Conservation (phyloP, 805 yeast genomes). For the Kodamaea hsintzibuensis region DNA sequence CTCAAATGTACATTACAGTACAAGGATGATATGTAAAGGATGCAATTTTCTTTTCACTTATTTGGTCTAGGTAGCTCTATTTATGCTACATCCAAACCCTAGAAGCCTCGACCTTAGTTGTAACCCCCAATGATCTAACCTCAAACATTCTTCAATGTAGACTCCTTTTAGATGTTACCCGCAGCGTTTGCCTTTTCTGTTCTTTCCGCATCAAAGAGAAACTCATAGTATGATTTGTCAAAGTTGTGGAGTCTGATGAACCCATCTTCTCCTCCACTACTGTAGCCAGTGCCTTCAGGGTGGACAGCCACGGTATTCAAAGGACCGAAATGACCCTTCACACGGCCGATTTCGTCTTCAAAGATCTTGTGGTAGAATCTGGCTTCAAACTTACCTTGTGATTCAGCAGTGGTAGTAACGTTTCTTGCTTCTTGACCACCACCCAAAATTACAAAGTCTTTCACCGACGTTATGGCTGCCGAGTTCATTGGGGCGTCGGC, state of each 20-base stretch:
- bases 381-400: conserved; percentile 96
- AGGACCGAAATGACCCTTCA: conserved; percentile 99
- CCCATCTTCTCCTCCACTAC: conserved; percentile 99
- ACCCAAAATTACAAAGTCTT: conserved; percentile 89
- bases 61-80: background rate
- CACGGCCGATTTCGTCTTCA: conserved; percentile 94
- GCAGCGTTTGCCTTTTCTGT: conserved; percentile 53
- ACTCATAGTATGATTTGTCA: conserved; percentile 90
- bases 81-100: background rate
- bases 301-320: conserved; percentile 90
- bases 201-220: conserved; percentile 81
- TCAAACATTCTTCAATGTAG: background rate
- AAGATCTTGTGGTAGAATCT: conserved; percentile 93
- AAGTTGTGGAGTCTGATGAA: conserved; percentile 90
- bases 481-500: conserved; percentile 95
- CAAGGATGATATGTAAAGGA: background rate
- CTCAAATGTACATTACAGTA: background rate
- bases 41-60: background rate
- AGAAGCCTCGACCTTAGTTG: background rate
- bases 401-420: conserved; percentile 93
- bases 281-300: conserved; percentile 90
- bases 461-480: conserved; percentile 90
- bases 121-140: background rate
- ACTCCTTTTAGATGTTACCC: conserved; percentile 22
- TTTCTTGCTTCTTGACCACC: conserved; percentile 99